These are phyloP conservation scores for Quercus robur DNA, from an alignment of 306 rosid species.

Conservation along the genomic window DNA sequence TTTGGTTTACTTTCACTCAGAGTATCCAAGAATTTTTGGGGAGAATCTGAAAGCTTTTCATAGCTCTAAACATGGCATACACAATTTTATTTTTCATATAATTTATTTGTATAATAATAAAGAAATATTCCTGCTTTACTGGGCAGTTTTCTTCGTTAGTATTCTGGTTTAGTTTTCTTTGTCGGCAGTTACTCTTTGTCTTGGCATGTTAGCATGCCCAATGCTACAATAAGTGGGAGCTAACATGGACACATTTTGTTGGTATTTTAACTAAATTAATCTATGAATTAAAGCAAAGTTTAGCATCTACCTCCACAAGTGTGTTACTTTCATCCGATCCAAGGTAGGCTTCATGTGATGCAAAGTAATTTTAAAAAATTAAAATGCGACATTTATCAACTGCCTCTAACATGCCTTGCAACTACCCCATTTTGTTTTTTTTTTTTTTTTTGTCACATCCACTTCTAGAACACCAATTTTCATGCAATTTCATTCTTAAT, in stretches of 20 bases:
- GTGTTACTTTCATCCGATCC: conserved; percentile 7
- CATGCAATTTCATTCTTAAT: neutral
- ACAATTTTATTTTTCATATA: neutral
- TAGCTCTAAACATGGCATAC: neutral
- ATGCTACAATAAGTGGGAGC: conserved; percentile 41
- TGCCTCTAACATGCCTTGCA: conserved; percentile 10
- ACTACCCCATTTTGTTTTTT: conserved; percentile 13
- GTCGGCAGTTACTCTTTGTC: conserved; percentile 33
- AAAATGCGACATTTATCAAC: neutral
- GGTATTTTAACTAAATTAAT: conserved; percentile 25
- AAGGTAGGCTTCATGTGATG: conserved; percentile 59
- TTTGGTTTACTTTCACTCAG: too few species aligned
- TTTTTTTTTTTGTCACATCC: neutral
- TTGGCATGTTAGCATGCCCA: conserved; percentile 20
- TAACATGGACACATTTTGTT: conserved; percentile 52
- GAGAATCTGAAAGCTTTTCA: neutral
- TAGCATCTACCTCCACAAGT: conserved; percentile 27
- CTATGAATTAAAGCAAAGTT: conserved; percentile 18
- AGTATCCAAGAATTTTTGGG: neutral
- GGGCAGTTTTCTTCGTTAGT: conserved; percentile 51
- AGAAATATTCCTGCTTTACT: conserved; percentile 27
- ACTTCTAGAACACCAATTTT: neutral
- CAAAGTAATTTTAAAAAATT: neutral
- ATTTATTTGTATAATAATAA: conserved; percentile 4
- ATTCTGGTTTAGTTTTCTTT: conserved; percentile 33